These are phyloP conservation scores for Galerina sulciceps DNA, from an alignment of 768 basidiomycete genomes.

Conservation along the genomic window DNA sequence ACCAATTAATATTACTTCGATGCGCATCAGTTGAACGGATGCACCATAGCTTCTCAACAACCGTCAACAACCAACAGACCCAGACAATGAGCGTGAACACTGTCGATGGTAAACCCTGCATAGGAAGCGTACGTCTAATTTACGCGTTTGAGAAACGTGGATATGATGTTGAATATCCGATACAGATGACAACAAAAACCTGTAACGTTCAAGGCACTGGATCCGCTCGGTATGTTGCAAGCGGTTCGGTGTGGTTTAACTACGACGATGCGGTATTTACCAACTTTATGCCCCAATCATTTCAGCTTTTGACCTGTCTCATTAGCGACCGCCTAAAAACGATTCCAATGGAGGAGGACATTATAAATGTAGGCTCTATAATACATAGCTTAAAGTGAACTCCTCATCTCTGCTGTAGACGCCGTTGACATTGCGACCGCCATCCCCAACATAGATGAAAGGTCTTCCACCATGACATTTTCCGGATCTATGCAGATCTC, in stretches of 20 bases:
- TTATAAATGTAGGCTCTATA: constrained; percentile 3
- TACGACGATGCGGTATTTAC: constrained; percentile 9
- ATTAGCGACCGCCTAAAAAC: constrained; percentile 5
- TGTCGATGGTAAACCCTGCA: neutral
- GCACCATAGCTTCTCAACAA: neutral
- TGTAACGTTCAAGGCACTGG: constrained; percentile 14
- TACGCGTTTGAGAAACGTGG: neutral
- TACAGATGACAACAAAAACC: constrained; percentile 4
- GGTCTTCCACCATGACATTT: constrained; percentile 2
- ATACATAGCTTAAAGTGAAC: neutral
- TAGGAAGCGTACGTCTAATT: neutral
- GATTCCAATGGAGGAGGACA: constrained; percentile 6
- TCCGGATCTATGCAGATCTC: neutral
- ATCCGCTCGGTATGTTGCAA: constrained; percentile 7
- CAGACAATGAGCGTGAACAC: constrained; percentile 2
- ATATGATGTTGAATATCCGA: neutral
- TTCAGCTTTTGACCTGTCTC: neutral
- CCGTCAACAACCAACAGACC: neutral
- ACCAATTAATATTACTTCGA: too few species aligned
- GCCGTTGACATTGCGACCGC: constrained; percentile 2
- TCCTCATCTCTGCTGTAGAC: constrained; percentile 1
- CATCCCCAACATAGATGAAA: constrained; percentile 3
- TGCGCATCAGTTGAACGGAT: neutral
- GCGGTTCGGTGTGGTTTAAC: constrained; percentile 20
- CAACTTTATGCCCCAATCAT: neutral